These are phyloP conservation scores for Monosporozyma yasuniensis DNA, from an alignment of 805 yeast species.

Conservation along the genomic window DNA sequence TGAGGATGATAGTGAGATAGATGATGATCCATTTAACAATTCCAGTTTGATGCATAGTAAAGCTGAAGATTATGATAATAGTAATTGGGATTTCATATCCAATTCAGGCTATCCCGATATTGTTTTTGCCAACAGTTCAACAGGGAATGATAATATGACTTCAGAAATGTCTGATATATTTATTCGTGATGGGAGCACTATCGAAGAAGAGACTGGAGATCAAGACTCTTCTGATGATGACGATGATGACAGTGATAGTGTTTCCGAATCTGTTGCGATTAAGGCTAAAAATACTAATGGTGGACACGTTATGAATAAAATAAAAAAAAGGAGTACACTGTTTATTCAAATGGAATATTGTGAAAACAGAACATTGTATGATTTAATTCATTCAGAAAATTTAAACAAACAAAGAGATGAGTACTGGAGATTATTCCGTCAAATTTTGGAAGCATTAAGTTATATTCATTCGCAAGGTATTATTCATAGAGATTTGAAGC, in stretches of 20 bases:
- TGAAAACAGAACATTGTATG: slow-evolving; percentile 83
- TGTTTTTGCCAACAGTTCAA: slow-evolving; percentile 39
- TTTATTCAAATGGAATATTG: slow-evolving; percentile 99
- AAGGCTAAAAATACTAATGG: neutral
- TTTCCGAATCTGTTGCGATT: slow-evolving; percentile 4
- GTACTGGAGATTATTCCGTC: slow-evolving; percentile 85
- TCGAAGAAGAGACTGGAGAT: slow-evolving; percentile 15
- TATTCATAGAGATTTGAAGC: slow-evolving; percentile 90
- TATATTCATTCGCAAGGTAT: slow-evolving; percentile 92
- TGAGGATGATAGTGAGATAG: slow-evolving; percentile 12
- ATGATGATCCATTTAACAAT: slow-evolving; percentile 15
- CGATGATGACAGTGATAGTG: slow-evolving; percentile 7
- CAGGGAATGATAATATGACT: slow-evolving; percentile 6
- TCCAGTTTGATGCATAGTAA: slow-evolving; percentile 28
- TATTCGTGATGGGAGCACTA: slow-evolving; percentile 15
- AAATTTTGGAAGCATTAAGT: slow-evolving; percentile 77
- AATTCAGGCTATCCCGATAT: slow-evolving; percentile 41
- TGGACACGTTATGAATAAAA: neutral
- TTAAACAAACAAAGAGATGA: slow-evolving; percentile 62
- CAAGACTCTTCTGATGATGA: slow-evolving; percentile 4
- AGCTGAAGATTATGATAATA: slow-evolving; percentile 16
- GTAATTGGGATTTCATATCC: slow-evolving; percentile 59
- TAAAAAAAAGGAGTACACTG: slow-evolving; percentile 50
- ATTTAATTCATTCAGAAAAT: slow-evolving; percentile 68
- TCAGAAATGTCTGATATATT: slow-evolving; percentile 3